phyloP scores from a whole-genome alignment of 148 eudicot genomes.

The Limonium bicolor region DNA sequence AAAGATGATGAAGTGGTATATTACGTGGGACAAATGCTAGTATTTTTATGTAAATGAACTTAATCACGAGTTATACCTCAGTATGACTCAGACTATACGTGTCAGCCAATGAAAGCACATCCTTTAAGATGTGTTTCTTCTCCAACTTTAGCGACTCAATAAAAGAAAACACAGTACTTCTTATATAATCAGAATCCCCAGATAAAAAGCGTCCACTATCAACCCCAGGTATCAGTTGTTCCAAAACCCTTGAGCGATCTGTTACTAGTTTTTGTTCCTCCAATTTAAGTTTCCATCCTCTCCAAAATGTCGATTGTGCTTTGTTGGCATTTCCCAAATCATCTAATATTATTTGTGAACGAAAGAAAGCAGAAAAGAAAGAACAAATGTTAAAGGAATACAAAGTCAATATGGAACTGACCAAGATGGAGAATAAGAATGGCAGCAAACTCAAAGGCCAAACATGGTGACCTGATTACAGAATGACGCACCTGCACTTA shows the following conservation, averaged over 20 bases:
- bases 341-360: constrained; percentile 36
- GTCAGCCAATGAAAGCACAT: constrained; percentile 42
- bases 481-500: constrained; percentile 47
- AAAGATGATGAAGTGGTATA: too few relatives aligned
- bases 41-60: too few relatives aligned
- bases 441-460: too few relatives aligned
- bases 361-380: too few relatives aligned
- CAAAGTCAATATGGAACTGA: too few relatives aligned
- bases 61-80: too few relatives aligned
- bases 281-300: constrained; percentile 83
- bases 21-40: too few relatives aligned
- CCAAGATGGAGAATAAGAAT: too few relatives aligned
- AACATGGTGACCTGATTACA: too few relatives aligned
- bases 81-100: constrained; percentile 52
- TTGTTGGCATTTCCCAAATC: constrained; percentile 52
- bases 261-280: constrained; percentile 77
- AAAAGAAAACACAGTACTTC: constrained; percentile 43
- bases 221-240: constrained; percentile 88
- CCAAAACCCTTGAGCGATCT: constrained; percentile 70
- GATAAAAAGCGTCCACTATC: constrained; percentile 68
- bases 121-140: constrained; percentile 71
- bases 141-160: constrained; percentile 64
- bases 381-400: too few relatives aligned
- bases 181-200: constrained; percentile 55
- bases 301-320: constrained; percentile 91